Base-by-base conservation (phyloP, 2,329 filamentous ascomycete species). In the Colletotrichum destructivum region DNA sequence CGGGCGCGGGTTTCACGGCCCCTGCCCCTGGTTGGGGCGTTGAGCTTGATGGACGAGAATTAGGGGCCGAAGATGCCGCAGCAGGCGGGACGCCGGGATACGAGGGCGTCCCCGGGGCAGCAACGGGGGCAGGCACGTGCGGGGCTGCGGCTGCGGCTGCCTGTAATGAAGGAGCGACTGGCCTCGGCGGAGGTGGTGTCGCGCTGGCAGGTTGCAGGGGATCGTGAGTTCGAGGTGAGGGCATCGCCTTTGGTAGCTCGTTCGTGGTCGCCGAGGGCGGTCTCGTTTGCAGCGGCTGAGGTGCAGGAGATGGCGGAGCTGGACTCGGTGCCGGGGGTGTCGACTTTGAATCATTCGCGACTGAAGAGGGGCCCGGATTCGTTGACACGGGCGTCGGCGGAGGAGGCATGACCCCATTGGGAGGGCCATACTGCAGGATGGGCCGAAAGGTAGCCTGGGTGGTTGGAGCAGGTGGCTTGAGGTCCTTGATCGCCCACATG, bases 401-500 rank as follows among this genome's bases (percentile, higher is more conserved):
- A 66, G 87, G 87, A 52, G 89, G 89, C 88, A 92, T 90, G 40
- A 84, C 79, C 49, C 89, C 90, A 71, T 89, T 89, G 2, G 89
- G 89, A 51, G 90, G 90, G 0, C 90, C 90, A 77, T 92, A 92
- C 76, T 92, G 90, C 66, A 92, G 82, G 47, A 92, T 86, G 3
- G 90, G 90, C 54, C 90, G 87, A 71, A 83, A 81, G 11, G 72
- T 72, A 44, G 73, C 73, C 52, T 73, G 67, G 16, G 74, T 70
- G 54, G 61, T 73, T 51, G 75, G 68, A 71, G 76, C 57, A 78
- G 82, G 72, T 9, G 84, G 85, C 74, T 89, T 90, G 9, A 88
- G 85, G 64, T 93, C 91, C 77, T 93, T 93, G 70, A 94, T 90
- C 23, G 89, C 88, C 78, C 88, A 95, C 84, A 95, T 89, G 57